phyloP scores from a whole-genome alignment of 495 filamentous ascomycete genomes.

The Elasticomyces elasticus region DNA sequence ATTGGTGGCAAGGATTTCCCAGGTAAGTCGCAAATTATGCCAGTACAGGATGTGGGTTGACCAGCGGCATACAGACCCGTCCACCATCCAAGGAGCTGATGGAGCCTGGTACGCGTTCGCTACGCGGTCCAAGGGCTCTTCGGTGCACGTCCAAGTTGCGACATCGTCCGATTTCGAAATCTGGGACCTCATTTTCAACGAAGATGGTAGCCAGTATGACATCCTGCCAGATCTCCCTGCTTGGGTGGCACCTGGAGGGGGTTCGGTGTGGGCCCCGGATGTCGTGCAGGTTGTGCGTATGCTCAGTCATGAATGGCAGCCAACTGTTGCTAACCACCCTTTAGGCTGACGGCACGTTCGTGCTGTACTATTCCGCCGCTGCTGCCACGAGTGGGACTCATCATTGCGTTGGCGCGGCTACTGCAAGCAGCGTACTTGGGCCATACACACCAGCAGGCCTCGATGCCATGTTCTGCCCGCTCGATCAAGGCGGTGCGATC shows the following conservation, averaged over 20 bases:
- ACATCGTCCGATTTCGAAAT: conserved; percentile 13
- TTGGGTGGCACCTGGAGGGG: conserved; percentile 11
- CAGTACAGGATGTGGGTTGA: too few species aligned
- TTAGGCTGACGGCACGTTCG: conserved; percentile 8
- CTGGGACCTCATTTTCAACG: conserved; percentile 10
- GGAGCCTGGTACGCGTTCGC: conserved; percentile 23
- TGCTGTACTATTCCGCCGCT: conserved; percentile 33
- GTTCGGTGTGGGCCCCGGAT: conserved; percentile 20
- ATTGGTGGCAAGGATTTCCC: conserved; percentile 15
- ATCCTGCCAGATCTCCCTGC: conserved; percentile 15
- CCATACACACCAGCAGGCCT: conserved; percentile 29
- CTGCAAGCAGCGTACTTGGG: conserved; percentile 30
- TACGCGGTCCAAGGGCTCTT: conserved; percentile 9
- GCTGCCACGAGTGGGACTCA: conserved; percentile 21
- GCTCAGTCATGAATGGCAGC: neutral
- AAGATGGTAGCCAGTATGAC: conserved; percentile 11
- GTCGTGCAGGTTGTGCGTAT: conserved; percentile 22
- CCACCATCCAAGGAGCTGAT: conserved; percentile 11
- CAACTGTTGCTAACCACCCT: neutral
- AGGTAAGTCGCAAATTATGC: neutral
- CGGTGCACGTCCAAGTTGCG: conserved; percentile 20
- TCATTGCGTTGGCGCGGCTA: conserved; percentile 40
- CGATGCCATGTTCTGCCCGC: conserved; percentile 15
- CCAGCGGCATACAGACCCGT: conserved; percentile 3
- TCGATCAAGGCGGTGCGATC: conserved; percentile 22